Percentiles rank a stretch among this genome's conserved stretches.
Conservation (phyloP, 148 eudicot genomes). For the Rhododendron simsii region DNA sequence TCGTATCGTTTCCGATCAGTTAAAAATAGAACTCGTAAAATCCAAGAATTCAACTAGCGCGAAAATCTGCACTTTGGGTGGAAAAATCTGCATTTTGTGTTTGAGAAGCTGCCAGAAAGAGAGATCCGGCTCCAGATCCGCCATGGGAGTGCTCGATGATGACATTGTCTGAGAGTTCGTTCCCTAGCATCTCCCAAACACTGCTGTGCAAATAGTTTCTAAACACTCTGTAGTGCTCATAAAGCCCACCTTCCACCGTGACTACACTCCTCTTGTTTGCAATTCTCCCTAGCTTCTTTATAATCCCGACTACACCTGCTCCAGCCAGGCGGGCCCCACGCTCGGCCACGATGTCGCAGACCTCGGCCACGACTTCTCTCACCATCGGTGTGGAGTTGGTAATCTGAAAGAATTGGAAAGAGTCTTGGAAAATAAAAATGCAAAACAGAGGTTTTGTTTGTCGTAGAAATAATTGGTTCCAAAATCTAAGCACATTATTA, state of each 20-base stretch:
- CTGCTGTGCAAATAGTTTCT: conserved; percentile 51
- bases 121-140: conserved; percentile 53
- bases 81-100: conserved; percentile 4
- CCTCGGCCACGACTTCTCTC: conserved; percentile 39
- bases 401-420: conserved; percentile 16
- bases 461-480: not conserved
- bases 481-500: not conserved
- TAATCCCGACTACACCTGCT: conserved; percentile 46
- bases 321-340: conserved; percentile 54
- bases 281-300: conserved; percentile 39
- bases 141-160: conserved; percentile 43
- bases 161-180: conserved; percentile 37
- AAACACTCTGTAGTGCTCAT: conserved; percentile 38
- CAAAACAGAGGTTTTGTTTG: not conserved
- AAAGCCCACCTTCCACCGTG: conserved; percentile 36
- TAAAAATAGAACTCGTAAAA: not conserved
- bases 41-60: not conserved
- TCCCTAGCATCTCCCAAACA: conserved; percentile 61
- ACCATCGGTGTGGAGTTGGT: conserved; percentile 24
- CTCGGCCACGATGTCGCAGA: conserved; percentile 50
- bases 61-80: conserved; percentile 5
- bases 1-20: not conserved
- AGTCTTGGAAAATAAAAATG: not conserved
- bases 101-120: conserved; percentile 46
- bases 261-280: conserved; percentile 34